Conservation (phyloP, 1,284 basidiomycete species). For the Tylopilus sp. region DNA sequence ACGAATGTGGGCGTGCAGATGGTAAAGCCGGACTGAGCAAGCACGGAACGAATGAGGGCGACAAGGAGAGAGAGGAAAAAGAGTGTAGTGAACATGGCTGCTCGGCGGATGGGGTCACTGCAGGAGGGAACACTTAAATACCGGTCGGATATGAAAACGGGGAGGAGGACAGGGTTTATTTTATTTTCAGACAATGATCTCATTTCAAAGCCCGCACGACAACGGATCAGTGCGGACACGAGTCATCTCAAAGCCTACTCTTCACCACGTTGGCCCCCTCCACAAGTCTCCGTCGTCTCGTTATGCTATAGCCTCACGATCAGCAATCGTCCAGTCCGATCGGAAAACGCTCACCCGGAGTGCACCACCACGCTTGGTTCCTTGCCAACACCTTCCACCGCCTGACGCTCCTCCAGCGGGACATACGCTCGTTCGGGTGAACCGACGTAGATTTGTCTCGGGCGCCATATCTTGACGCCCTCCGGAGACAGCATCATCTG, state of each 20-base stretch:
- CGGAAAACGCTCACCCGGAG: conserved; percentile 62
- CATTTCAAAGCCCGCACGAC: conserved; percentile 27
- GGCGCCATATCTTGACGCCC: conserved; percentile 89
- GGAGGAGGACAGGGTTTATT: neutral
- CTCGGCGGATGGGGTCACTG: conserved; percentile 14
- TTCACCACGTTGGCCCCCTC: conserved; percentile 44
- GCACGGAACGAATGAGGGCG: conserved; percentile 46
- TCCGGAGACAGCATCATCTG: conserved; percentile 86
- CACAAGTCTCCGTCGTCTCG: conserved; percentile 72
- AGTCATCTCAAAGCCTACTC: conserved; percentile 46
- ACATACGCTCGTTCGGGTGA: conserved; percentile 69
- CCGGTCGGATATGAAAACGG: conserved; percentile 22
- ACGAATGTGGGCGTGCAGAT: conserved; percentile 49
- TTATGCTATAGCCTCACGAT: conserved; percentile 49
- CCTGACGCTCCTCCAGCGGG: conserved; percentile 54
- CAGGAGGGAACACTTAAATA: conserved; percentile 22
- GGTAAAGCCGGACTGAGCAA: conserved; percentile 46
- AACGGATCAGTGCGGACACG: conserved; percentile 1
- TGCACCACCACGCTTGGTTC: conserved; percentile 67
- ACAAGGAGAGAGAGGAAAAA: conserved; percentile 66
- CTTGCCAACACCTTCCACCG: conserved; percentile 50
- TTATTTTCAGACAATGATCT: neutral
- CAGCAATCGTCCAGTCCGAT: conserved; percentile 2
- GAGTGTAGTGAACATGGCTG: conserved; percentile 72
- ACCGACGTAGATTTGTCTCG: conserved; percentile 81